Percentiles rank a stretch among this genome's conserved stretches.
These are phyloP conservation scores for Phalaenopsis equestris DNA, from an alignment of 106 monocot genomes.

Conservation along the genomic window DNA sequence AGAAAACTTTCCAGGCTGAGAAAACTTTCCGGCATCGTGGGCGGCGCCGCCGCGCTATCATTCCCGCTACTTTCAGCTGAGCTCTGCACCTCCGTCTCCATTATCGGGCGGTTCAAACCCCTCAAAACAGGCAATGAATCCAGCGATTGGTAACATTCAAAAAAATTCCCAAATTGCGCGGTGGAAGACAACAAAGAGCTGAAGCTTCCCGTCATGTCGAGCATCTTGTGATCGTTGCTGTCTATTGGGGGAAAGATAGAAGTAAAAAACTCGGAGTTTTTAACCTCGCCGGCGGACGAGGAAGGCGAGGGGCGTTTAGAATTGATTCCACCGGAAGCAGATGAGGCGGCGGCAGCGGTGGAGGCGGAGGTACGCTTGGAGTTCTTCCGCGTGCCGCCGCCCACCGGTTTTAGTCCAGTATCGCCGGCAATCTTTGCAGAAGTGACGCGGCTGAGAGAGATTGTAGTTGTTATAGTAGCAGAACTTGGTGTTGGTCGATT, in stretches of 20 bases:
- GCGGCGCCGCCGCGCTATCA: background rate
- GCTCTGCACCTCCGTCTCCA: constrained; percentile 4
- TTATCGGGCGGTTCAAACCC: background rate
- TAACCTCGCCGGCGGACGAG: background rate
- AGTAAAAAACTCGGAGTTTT: background rate
- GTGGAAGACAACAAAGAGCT: constrained; percentile 7
- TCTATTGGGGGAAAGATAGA: background rate
- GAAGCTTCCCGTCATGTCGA: constrained; percentile 4
- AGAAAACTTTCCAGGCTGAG: constrained; percentile 4
- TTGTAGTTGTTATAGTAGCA: constrained; percentile 9
- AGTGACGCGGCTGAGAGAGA: constrained; percentile 15
- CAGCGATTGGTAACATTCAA: background rate
- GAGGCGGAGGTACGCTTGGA: background rate
- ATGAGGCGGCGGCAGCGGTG: background rate
- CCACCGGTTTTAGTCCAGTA: constrained; percentile 90
- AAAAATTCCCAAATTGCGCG: background rate
- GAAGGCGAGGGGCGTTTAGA: background rate
- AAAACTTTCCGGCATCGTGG: constrained; percentile 1
- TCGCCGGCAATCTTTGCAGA: constrained; percentile 82
- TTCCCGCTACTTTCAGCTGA: background rate
- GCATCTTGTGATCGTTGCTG: background rate
- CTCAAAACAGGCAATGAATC: background rate
- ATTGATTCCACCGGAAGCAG: background rate
- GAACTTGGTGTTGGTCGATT: constrained; percentile 10
- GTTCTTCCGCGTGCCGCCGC: constrained; percentile 34